Conservation (phyloP, 352 stramenopile genomes). For the Globisporangium alternatum region DNA sequence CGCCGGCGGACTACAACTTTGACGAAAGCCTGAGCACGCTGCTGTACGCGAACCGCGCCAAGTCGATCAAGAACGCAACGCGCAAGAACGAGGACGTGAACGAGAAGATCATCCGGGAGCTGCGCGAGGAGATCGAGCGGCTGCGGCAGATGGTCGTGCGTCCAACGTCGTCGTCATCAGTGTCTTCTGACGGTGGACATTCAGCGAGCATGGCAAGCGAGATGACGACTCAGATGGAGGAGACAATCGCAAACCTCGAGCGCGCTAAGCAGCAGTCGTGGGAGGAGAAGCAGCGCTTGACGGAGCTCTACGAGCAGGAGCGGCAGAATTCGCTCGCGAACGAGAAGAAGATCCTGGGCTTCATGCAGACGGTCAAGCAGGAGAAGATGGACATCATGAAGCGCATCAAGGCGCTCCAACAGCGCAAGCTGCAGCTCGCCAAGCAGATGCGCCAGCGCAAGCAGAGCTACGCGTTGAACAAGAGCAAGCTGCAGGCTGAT, state of each 20-base stretch:
- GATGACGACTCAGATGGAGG: slow-evolving; percentile 80
- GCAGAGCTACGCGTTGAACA: slow-evolving; percentile 69
- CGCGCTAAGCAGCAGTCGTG: slow-evolving; percentile 87
- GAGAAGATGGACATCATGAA: slow-evolving; percentile 92
- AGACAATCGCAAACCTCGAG: slow-evolving; percentile 85
- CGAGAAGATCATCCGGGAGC: slow-evolving; percentile 88
- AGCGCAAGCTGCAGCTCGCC: slow-evolving; percentile 67
- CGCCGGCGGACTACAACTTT: slow-evolving; percentile 89
- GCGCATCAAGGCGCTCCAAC: slow-evolving; percentile 82
- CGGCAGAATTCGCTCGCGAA: slow-evolving; percentile 82
- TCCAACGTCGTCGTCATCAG: slow-evolving; percentile 27
- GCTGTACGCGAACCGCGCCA: slow-evolving; percentile 92
- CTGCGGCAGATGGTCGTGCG: slow-evolving; percentile 82
- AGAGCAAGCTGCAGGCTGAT: slow-evolving; percentile 63
- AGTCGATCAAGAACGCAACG: slow-evolving; percentile 89
- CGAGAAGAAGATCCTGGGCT: slow-evolving; percentile 77
- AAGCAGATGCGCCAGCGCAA: slow-evolving; percentile 78
- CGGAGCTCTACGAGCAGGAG: slow-evolving; percentile 84
- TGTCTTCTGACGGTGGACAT: not conserved
- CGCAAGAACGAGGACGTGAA: slow-evolving; percentile 91
- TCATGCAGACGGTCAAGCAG: slow-evolving; percentile 90
- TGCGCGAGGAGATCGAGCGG: slow-evolving; percentile 91
- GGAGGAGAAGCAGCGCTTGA: slow-evolving; percentile 88
- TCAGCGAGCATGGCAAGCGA: slow-evolving; percentile 30
- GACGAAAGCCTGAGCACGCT: slow-evolving; percentile 94